Base-by-base conservation (phyloP, 2,329 filamentous ascomycete species). In the Stromatinia cepivora region DNA sequence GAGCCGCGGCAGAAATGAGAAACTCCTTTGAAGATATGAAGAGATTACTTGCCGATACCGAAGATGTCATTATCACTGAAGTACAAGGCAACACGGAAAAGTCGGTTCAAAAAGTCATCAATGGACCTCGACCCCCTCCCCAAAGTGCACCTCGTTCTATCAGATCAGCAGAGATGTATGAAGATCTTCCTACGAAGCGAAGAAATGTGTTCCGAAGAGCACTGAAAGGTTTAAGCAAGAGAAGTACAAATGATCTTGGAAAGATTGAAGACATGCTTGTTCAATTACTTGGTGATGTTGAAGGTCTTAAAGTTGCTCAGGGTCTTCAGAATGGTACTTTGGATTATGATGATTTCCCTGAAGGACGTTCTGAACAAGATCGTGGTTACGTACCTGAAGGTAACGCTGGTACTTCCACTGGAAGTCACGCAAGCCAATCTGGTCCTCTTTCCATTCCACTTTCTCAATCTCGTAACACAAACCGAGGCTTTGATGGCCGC, bases 21-120 rank as follows among this genome's bases (percentile, higher is more conserved):
- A 96, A 92, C 75, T 96, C 93, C 0, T 97, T 98, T 78, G 92
- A 97, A 73, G 94, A 97, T 76, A 92, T 99, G 85, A 97, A 95
- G 83, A 91, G 90, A 73, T 90, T 97, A 77, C 91, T 99, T 71
- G 90, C 91, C 63, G 91, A 96, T 73, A 94, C 96, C 71, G 94
- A 97, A 77, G 92, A 92, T 70, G 87, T 93, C 76, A 91, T 98
- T 76, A 92, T 97, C 80, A 90, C 91, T 52, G 90, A 92, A 72
- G 91, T 92, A n/a, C 90, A 94, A 75, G 91, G 92, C 76, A 92
- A 94, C 77, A 94, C 94, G 15, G 93, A 97, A 72, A 89, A 91
- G 78, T 92, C 93, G 0, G 87, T 92, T 36, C 90, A 96, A 75
- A 92, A 90, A 74, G 87, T 92, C 56, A 87, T 98, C 71, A 90